Evolutionary conservation across 495 filamentous ascomycete genomes (phyloP).

Genomic region (Xylaria curta): DNA sequence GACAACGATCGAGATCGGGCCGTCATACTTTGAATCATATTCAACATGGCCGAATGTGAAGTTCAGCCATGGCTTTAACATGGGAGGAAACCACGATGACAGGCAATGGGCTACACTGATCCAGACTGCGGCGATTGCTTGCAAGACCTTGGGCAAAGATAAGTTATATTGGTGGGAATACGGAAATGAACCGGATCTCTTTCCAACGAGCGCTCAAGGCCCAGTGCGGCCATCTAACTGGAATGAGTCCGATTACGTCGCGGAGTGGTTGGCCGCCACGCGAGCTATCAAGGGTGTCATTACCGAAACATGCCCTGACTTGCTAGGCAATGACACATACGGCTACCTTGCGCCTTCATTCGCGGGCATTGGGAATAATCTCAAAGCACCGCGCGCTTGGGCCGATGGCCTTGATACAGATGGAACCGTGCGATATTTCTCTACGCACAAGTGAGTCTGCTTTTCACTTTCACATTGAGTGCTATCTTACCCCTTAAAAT

Average conservation of each 20-base stretch:
- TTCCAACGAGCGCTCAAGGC: constrained; percentile 59
- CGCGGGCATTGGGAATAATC: constrained; percentile 59
- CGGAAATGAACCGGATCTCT: constrained; percentile 74
- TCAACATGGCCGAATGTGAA: constrained; percentile 61
- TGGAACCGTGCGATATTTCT: constrained; percentile 60
- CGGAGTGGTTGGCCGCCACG: constrained; percentile 67
- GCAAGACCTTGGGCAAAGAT: constrained; percentile 60
- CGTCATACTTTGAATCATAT: constrained; percentile 71
- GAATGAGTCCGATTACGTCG: constrained; percentile 63
- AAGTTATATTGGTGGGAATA: constrained; percentile 65
- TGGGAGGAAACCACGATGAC: constrained; percentile 60
- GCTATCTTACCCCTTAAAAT: background rate
- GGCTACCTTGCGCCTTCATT: constrained; percentile 68
- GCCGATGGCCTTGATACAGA: constrained; percentile 57
- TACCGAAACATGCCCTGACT: constrained; percentile 58
- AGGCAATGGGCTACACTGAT: constrained; percentile 58
- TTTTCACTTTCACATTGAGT: background rate
- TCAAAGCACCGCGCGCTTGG: constrained; percentile 60
- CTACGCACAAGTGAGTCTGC: constrained; percentile 65
- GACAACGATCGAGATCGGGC: constrained; percentile 65
- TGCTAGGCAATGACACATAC: constrained; percentile 49
- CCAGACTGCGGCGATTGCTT: constrained; percentile 63
- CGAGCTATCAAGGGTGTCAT: constrained; percentile 56
- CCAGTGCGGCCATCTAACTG: constrained; percentile 59
- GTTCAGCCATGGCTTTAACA: constrained; percentile 70